Base-by-base conservation (phyloP, 257 asterid genomes). In the Ballota nigra region DNA sequence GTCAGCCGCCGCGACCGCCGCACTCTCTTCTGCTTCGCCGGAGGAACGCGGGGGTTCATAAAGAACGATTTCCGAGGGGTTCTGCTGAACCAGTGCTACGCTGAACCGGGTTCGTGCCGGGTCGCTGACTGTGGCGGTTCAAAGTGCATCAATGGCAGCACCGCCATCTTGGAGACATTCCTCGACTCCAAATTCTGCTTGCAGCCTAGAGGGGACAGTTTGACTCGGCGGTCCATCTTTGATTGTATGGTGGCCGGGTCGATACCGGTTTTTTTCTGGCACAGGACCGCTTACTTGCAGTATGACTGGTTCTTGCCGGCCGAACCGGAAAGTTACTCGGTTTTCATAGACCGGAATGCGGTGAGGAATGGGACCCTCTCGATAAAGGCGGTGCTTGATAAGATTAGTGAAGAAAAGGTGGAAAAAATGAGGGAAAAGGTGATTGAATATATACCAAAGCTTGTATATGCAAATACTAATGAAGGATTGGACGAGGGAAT, bases 161-260 rank as follows among this genome's bases (percentile, higher is more conserved):
- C 90, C 2, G 82, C 72, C 2, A 88, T 90, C 24, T 29, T 86
- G 20, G 87, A 87, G 70, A 76, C 95, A 0, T 92, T 92, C 38
- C 86, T 92, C 0, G 83, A 72, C 73, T 88, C 98, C 11, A 85
- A 90, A 6, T 92, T 92, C 72, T 92, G 97, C 63, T 74, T 92
- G 70, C 98, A 92, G 79, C 98, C 98, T 19, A 79, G 96, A 16
- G 98, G 98, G 1, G 98, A 92, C 23, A 86, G 95, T 13, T 82
- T 84, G 36, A 92, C 98, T 1, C 80, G 98, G 47, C 81, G 97
- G 67, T 90, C 97, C 4, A 82, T 85, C 4, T 92, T 92, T 8
- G 98, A 92, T 63, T 92, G 98, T 78, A 85, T 92, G 98, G 41
- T 92, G n/a, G 96, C 97, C 58, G 98, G 98, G 49, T 84, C 98